Base-by-base conservation (phyloP, 108 stramenopile genomes). In the Schizochytrium sp. region DNA sequence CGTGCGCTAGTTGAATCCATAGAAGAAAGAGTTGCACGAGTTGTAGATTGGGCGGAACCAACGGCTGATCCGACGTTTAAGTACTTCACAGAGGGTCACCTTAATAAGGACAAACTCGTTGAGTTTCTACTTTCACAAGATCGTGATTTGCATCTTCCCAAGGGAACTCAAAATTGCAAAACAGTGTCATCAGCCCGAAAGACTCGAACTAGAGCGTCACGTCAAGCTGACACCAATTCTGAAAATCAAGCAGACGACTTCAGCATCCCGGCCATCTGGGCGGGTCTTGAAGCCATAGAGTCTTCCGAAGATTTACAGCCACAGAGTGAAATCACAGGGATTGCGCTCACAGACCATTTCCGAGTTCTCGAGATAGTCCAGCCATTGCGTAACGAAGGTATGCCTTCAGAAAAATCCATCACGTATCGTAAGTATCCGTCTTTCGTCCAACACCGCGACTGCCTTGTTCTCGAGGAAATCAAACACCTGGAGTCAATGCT, bases 371-470 rank as follows among this genome's bases (percentile, higher is more conserved):
- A 0, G 7, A 28, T 28, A 28, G 28, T 28, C 28, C 28, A 28
- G 28, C 28, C 28, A 28, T 28, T 28, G 28, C 28, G 28, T 28
- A 28, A 28, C 28, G 28, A 28, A 28, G 28, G 28, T 28, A 28
- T 28, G 28, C 28, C 28, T 28, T 28, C 28, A 28, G 28, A 28
- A 28, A 28, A 28, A 28, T 28, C 28, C 28, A 28, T 28, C 28
- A 69, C 64, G 12, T 69, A 13, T 38, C 64, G 64, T 44, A 69
- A 69, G 28, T 69, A 69, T 38, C 64, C 64, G 64, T 38, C 64
- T 38, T 15, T 7, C 19, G 44, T 69, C 28, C 64, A 44, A 7
- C 44, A 44, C 42, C 64, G 64, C 64, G 64, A 69, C 42, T 69
- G 64, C 64, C 64, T 69, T 0, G 2, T 69, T 38, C 64, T 69